Conservation (phyloP, 2,329 filamentous ascomycete species). For the Talaromyces sp. region DNA sequence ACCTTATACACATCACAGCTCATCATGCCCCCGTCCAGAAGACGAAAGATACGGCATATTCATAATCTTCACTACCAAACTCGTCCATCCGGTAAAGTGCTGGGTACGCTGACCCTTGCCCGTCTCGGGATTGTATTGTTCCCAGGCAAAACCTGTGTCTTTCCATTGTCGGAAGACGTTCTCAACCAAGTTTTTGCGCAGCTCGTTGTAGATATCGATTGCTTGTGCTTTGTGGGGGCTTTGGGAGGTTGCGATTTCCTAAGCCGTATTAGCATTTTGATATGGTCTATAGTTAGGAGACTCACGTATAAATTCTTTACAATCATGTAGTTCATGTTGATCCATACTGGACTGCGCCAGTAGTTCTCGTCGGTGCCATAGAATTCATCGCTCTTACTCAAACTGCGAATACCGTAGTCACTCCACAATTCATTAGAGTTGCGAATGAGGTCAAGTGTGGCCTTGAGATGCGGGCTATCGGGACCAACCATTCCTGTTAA, state of each 20-base stretch:
- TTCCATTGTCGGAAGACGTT: conserved; percentile 87
- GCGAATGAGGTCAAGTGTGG: conserved; percentile 71
- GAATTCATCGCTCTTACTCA: conserved; percentile 77
- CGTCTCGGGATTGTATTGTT: conserved; percentile 94
- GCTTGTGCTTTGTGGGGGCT: conserved; percentile 70
- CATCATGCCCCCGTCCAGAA: conserved; percentile 42
- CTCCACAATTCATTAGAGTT: conserved; percentile 89
- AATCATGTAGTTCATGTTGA: conserved; percentile 91
- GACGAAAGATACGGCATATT: conserved; percentile 70
- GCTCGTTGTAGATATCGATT: conserved; percentile 67
- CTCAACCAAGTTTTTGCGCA: conserved; percentile 80
- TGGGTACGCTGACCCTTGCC: conserved; percentile 92
- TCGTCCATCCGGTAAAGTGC: conserved; percentile 99
- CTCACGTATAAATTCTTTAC: conserved; percentile 73
- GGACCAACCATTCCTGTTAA: conserved; percentile 73
- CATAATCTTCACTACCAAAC: conserved; percentile 96
- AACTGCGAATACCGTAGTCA: conserved; percentile 77
- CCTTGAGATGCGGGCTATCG: conserved; percentile 70
- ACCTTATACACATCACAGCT: conserved; percentile 39
- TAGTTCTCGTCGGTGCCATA: conserved; percentile 96
- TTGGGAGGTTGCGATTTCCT: conserved; percentile 61
- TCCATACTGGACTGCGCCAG: conserved; percentile 92
- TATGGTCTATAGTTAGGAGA: conserved; percentile 22
- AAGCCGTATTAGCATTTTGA: background rate
- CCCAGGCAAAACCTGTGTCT: conserved; percentile 94